phyloP scores from a whole-genome alignment of 2,329 filamentous ascomycete genomes.

The Aciculosporium take region DNA sequence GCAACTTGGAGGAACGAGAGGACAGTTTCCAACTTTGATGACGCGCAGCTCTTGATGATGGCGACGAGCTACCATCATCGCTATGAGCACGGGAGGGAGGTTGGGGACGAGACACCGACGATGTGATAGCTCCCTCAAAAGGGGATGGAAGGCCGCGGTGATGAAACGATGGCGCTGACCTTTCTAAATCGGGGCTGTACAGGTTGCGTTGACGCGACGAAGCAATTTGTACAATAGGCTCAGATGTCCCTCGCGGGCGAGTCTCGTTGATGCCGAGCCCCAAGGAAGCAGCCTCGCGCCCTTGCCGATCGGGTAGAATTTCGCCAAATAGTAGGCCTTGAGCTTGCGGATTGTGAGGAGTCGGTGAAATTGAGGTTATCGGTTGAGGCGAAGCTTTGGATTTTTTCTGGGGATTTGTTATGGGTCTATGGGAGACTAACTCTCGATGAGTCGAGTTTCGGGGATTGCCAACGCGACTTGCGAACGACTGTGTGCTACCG shows the following conservation, averaged over 20 bases:
- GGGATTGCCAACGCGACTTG: constrained; percentile 43
- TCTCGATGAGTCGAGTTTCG: constrained; percentile 21
- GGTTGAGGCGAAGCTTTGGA: constrained; percentile 21
- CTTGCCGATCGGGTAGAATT: constrained; percentile 45
- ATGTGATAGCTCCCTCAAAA: not conserved
- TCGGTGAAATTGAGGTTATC: constrained; percentile 18
- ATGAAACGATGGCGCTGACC: constrained; percentile 53
- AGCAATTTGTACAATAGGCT: constrained; percentile 49
- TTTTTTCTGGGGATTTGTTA: constrained; percentile 19
- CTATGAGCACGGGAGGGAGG: constrained; percentile 41
- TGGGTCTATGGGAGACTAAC: constrained; percentile 21
- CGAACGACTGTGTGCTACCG: constrained; percentile 43
- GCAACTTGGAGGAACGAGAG: constrained; percentile 27
- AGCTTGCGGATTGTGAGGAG: constrained; percentile 21
- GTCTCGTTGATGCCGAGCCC: constrained; percentile 46
- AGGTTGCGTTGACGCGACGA: constrained; percentile 36
- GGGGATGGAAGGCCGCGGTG: constrained; percentile 28
- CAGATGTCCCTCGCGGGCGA: constrained; percentile 50
- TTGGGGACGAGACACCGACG: constrained; percentile 12
- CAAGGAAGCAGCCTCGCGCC: constrained; percentile 34
- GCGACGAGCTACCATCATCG: constrained; percentile 34
- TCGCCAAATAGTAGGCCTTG: constrained; percentile 61
- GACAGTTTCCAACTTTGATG: constrained; percentile 17
- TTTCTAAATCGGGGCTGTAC: constrained; percentile 42
- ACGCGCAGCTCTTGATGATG: constrained; percentile 12